phyloP scores from a whole-genome alignment of 2,329 filamentous ascomycete genomes.

The Stachybotrys chartarum region DNA sequence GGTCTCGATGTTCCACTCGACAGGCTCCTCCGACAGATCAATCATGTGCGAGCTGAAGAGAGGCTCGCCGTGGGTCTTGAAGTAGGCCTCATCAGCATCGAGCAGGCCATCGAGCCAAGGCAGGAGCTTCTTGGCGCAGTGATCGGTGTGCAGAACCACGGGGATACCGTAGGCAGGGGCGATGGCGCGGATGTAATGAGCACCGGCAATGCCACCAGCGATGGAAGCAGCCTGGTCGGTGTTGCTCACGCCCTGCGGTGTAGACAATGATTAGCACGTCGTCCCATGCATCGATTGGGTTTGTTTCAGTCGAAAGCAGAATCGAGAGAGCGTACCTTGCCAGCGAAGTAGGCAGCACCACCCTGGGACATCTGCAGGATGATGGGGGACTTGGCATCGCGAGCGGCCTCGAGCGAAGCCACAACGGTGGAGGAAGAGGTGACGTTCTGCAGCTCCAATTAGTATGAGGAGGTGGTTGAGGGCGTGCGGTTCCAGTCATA shows the following conservation, averaged over 20 bases:
- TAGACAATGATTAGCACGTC: conserved; percentile 8
- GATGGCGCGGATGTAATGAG: conserved; percentile 86
- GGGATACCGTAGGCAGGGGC: conserved; percentile 84
- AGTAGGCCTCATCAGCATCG: conserved; percentile 88
- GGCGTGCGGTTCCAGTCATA: conserved; percentile 18
- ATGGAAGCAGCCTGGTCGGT: conserved; percentile 79
- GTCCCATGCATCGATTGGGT: too few species aligned
- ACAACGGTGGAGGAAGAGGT: conserved; percentile 79
- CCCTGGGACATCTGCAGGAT: conserved; percentile 93
- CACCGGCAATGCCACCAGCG: conserved; percentile 77
- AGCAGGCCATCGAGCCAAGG: conserved; percentile 97
- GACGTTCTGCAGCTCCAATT: conserved; percentile 54
- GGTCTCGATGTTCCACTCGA: conserved; percentile 86
- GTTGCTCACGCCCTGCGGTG: conserved; percentile 64
- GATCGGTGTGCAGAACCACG: conserved; percentile 92
- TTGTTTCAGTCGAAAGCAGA: not conserved
- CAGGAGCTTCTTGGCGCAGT: conserved; percentile 98
- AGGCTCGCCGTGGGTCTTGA: conserved; percentile 87
- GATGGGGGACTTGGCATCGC: conserved; percentile 84
- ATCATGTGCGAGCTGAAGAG: conserved; percentile 99
- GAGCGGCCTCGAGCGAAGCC: conserved; percentile 86
- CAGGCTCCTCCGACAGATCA: conserved; percentile 86
- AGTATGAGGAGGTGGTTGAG: not conserved
- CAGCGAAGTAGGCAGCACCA: conserved; percentile 86
- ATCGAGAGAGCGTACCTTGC: conserved; percentile 53